Conservation (phyloP, 345 rosid species). For the Syzygium aromaticum region DNA sequence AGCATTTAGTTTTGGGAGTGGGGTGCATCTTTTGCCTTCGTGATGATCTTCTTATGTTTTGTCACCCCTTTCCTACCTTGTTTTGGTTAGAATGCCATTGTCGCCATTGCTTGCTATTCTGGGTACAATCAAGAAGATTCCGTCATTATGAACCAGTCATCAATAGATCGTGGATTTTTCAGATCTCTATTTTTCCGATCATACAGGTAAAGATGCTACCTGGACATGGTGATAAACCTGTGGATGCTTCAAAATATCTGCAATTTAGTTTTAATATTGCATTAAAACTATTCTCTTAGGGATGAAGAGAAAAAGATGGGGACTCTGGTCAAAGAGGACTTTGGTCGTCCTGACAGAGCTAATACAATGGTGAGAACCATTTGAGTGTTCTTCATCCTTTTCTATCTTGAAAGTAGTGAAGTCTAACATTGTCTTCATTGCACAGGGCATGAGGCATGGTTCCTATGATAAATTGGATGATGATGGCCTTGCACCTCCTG, state of each 20-base stretch:
- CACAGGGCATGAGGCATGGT: slow-evolving; percentile 98
- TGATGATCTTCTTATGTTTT: not conserved
- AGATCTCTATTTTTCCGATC: slow-evolving; percentile 93
- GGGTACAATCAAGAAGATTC: slow-evolving; percentile 99
- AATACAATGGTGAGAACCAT: slow-evolving; percentile 62
- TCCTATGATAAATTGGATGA: slow-evolving; percentile 95
- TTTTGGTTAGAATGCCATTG: slow-evolving; percentile 81
- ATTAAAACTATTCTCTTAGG: slow-evolving; percentile 23
- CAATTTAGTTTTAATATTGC: not conserved
- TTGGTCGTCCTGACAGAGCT: slow-evolving; percentile 88
- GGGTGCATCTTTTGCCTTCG: not conserved
- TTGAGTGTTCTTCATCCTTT: not conserved
- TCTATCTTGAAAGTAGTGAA: not conserved
- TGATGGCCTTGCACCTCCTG: slow-evolving; percentile 99
- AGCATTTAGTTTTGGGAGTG: slow-evolving; percentile 8
- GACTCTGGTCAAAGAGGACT: slow-evolving; percentile 94
- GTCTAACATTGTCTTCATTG: not conserved
- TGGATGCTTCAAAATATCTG: not conserved
- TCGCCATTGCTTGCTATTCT: slow-evolving; percentile 92
- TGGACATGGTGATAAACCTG: too few relatives aligned
- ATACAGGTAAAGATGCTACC: slow-evolving; percentile 42
- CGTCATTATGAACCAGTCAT: slow-evolving; percentile 97
- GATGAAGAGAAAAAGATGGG: slow-evolving; percentile 99
- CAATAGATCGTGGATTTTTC: slow-evolving; percentile 94
- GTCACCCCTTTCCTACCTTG: not conserved